A percentile compares a stretch with the other conserved stretches of the same genome.
Evolutionary conservation across 2,329 filamentous ascomycete species (phyloP).

Genomic region (Thielaviopsis ethacetica): DNA sequence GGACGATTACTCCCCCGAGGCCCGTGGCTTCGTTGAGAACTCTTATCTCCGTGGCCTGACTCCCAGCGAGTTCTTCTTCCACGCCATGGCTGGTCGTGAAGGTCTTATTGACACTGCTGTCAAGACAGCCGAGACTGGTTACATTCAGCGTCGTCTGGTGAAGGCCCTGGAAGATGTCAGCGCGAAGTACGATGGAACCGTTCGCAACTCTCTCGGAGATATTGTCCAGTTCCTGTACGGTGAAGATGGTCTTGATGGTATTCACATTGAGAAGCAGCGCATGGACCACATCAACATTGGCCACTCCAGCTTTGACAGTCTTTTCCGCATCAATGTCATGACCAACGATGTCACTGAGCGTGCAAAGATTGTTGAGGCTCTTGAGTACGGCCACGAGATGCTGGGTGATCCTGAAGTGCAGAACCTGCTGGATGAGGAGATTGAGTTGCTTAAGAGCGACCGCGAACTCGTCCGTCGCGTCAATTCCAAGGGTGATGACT

Average conservation of each 20-base stretch:
- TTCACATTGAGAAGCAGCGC: slow-evolving; percentile 81
- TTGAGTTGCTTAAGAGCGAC: slow-evolving; percentile 59
- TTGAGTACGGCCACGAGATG: slow-evolving; percentile 78
- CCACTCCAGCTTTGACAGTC: slow-evolving; percentile 58
- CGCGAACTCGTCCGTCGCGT: slow-evolving; percentile 58
- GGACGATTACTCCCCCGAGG: slow-evolving; percentile 95
- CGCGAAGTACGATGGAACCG: slow-evolving; percentile 93
- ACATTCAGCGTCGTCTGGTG: slow-evolving; percentile 94
- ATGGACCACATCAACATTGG: slow-evolving; percentile 77
- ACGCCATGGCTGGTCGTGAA: slow-evolving; percentile 99
- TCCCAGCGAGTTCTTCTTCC: slow-evolving; percentile 96
- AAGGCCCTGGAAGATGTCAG: slow-evolving; percentile 97
- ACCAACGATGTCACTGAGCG: slow-evolving; percentile 38
- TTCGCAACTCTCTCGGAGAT: slow-evolving; percentile 90
- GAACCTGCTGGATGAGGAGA: slow-evolving; percentile 74
- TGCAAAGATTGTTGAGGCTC: slow-evolving; percentile 28
- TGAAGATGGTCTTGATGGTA: slow-evolving; percentile 89
- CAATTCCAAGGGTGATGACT: slow-evolving; percentile 59
- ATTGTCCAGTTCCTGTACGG: slow-evolving; percentile 96
- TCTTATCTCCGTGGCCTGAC: slow-evolving; percentile 93
- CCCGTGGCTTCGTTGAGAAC: slow-evolving; percentile 95
- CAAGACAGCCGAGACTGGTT: slow-evolving; percentile 97
- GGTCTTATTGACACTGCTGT: slow-evolving; percentile 99
- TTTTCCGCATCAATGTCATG: slow-evolving; percentile 80
- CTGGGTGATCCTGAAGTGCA: slow-evolving; percentile 78